Evolutionary conservation across 1,139 yeast genomes (phyloP).

Genomic region (Pneumocystis jirovecii): DNA sequence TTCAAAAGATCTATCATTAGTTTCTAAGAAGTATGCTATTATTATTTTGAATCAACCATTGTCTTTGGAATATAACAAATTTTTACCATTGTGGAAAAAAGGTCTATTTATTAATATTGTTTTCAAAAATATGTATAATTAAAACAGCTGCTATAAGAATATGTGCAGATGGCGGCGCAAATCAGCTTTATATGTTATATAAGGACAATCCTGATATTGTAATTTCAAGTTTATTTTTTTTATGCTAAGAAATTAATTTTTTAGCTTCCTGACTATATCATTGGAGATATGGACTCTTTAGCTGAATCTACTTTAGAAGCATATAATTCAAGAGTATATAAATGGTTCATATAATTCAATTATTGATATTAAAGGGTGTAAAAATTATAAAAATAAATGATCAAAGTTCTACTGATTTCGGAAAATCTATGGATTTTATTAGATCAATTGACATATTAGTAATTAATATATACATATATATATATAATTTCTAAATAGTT

Average conservation of each 20-base stretch:
- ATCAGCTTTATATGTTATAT: not conserved
- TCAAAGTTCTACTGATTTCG: not conserved
- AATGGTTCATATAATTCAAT: not conserved
- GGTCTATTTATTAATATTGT: not conserved
- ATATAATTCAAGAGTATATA: not conserved
- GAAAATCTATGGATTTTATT: not conserved
- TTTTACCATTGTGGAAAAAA: not conserved
- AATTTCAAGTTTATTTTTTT: not conserved
- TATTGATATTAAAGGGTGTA: not conserved
- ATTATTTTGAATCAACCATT: constrained; percentile 1
- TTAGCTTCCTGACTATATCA: constrained; percentile 1
- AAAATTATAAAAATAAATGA: not conserved
- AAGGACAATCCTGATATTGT: not conserved
- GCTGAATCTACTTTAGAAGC: not conserved
- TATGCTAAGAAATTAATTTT: not conserved
- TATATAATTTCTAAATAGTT: not conserved
- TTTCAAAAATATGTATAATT: not conserved
- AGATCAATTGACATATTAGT: not conserved
- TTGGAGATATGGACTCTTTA: constrained; percentile 1
- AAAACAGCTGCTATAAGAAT: not conserved
- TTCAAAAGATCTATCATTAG: not conserved
- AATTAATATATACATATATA: not conserved
- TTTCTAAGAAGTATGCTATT: not conserved
- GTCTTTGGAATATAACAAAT: not conserved
- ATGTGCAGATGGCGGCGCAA: constrained; percentile 1